phyloP scores from a whole-genome alignment of 106 monocot species.

The Dendrobium chrysotoxum region DNA sequence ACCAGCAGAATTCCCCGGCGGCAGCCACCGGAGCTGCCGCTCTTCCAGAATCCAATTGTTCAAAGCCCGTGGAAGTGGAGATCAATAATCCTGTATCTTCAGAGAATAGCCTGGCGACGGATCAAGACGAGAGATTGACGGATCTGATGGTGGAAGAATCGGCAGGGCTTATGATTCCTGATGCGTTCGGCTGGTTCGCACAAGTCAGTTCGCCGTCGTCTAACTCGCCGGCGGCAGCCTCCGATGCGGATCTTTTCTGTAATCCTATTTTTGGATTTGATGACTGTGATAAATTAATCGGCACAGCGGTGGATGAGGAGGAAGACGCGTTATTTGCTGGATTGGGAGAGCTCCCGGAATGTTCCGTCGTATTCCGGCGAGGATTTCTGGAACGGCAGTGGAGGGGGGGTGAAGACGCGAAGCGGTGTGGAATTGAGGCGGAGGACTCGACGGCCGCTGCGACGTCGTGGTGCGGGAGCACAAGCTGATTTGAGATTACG shows the following conservation, averaged over 20 bases:
- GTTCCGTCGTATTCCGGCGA: conserved; percentile 53
- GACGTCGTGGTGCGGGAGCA: not conserved
- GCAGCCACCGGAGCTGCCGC: not conserved
- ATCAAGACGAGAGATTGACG: conserved; percentile 17
- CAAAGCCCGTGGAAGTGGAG: not conserved
- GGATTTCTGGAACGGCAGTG: conserved; percentile 12
- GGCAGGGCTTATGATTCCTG: conserved; percentile 7
- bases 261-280: conserved; percentile 15
- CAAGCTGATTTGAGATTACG: not conserved
- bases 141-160: conserved; percentile 18
- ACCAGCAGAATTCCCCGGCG: not conserved
- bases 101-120: not conserved
- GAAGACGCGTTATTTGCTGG: conserved; percentile 65
- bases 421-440: not conserved
- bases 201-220: conserved; percentile 28
- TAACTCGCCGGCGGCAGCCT: conserved; percentile 8
- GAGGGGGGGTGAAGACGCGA: not conserved
- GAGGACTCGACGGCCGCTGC: not conserved
- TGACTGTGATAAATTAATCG: conserved; percentile 3
- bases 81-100: not conserved
- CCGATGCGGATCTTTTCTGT: conserved; percentile 4
- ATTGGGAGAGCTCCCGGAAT: conserved; percentile 71
- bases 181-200: conserved; percentile 28
- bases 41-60: not conserved
- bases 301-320: not conserved